Percentiles rank a stretch among this genome's conserved stretches.
Evolutionary conservation across 768 basidiomycete genomes (phyloP).

Genomic region (Psilocybe cyanescens): DNA sequence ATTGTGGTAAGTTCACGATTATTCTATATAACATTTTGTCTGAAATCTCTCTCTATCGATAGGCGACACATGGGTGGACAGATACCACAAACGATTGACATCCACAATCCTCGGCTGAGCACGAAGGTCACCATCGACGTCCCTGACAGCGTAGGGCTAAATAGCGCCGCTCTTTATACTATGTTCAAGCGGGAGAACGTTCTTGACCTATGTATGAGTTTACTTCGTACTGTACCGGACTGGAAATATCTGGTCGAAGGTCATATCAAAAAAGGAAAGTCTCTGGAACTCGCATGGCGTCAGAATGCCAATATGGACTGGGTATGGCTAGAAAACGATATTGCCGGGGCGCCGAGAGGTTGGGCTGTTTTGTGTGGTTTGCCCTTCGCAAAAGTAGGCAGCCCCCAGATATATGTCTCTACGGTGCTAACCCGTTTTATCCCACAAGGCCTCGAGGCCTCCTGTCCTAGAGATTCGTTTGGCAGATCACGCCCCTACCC

Average conservation of each 20-base stretch:
- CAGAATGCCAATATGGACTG: constrained; percentile 78
- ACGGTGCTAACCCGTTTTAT: constrained; percentile 4
- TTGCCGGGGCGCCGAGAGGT: constrained; percentile 59
- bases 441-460: constrained; percentile 35
- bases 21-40: not conserved
- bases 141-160: constrained; percentile 47
- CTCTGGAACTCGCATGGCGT: constrained; percentile 81
- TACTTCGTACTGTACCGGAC: constrained; percentile 57
- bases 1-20: constrained; percentile 58
- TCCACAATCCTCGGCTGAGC: constrained; percentile 70
- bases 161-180: constrained; percentile 43
- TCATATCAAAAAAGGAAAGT: constrained; percentile 55
- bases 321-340: constrained; percentile 76
- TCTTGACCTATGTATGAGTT: constrained; percentile 60
- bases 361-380: constrained; percentile 82
- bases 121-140: constrained; percentile 73
- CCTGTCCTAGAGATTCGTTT: constrained; percentile 76
- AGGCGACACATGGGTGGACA: constrained; percentile 78
- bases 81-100: constrained; percentile 70
- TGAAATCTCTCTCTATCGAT: not conserved
- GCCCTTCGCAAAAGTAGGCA: constrained; percentile 68
- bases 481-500: constrained; percentile 66
- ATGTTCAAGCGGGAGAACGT: constrained; percentile 67
- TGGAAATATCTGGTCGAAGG: constrained; percentile 65
- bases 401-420: not conserved